A percentile compares a stretch with the other conserved stretches of the same genome.
These are phyloP conservation scores for Comarum palustre DNA, from an alignment of 306 rosid species.

Conservation along the genomic window DNA sequence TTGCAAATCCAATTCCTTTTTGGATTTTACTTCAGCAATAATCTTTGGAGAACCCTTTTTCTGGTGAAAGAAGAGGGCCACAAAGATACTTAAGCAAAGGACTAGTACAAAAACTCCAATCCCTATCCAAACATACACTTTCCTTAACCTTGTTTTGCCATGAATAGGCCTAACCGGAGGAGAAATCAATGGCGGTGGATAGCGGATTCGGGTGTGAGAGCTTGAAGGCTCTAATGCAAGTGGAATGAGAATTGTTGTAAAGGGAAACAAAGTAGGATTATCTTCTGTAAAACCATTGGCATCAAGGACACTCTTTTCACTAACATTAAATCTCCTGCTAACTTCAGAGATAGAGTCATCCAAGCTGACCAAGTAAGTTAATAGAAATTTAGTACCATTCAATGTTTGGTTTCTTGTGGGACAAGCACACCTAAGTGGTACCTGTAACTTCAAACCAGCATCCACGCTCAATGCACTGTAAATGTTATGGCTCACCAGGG, in stretches of 20 bases:
- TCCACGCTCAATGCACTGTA: conserved; percentile 25
- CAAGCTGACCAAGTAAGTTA: conserved; percentile 41
- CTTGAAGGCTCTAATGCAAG: conserved; percentile 44
- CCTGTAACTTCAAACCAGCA: conserved; percentile 40
- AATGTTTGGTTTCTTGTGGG: conserved; percentile 41
- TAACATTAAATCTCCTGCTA: conserved; percentile 42
- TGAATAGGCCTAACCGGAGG: conserved; percentile 9
- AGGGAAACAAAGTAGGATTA: conserved; percentile 21
- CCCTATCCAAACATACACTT: conserved; percentile 23
- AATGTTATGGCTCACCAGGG: conserved; percentile 46
- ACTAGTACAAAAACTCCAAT: conserved; percentile 25
- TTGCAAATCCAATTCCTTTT: conserved; percentile 15
- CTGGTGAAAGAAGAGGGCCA: conserved; percentile 18
- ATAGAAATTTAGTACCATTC: conserved; percentile 43
- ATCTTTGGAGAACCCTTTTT: conserved; percentile 20
- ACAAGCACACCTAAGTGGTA: conserved; percentile 73
- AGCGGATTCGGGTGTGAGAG: conserved; percentile 29
- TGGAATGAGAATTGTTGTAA: conserved; percentile 62
- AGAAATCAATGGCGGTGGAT: conserved; percentile 11
- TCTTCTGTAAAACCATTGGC: conserved; percentile 51
- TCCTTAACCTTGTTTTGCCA: conserved; percentile 11
- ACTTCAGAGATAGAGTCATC: conserved; percentile 38
- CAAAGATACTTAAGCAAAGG: conserved; percentile 15
- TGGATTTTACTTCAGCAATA: background rate
- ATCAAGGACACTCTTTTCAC: conserved; percentile 27